Conservation (phyloP, 1,284 basidiomycete genomes). For the Boletellus dicymbophilus region DNA sequence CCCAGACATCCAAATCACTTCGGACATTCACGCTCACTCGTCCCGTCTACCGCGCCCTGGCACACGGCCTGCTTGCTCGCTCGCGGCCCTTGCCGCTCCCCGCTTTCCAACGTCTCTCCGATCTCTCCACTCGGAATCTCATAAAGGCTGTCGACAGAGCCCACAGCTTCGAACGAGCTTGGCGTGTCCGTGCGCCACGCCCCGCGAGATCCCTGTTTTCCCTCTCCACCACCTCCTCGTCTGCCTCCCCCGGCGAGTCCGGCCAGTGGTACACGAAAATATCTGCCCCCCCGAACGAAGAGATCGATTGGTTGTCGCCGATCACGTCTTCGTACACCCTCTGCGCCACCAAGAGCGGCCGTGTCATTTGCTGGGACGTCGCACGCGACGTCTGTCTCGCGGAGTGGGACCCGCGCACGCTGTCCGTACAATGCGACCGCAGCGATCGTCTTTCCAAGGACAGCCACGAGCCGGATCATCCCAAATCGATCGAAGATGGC, state of each 20-base stretch:
- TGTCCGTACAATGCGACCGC: constrained; percentile 7
- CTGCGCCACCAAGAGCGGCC: constrained; percentile 71
- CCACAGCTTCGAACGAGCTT: constrained; percentile 57
- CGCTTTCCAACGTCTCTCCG: constrained; percentile 65
- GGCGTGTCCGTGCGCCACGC: constrained; percentile 58
- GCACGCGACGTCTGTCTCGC: constrained; percentile 57
- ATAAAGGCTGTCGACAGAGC: constrained; percentile 63
- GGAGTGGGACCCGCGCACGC: constrained; percentile 57
- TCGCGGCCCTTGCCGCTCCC: constrained; percentile 67
- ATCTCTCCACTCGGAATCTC: constrained; percentile 59
- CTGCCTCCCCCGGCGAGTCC: constrained; percentile 15
- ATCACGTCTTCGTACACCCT: constrained; percentile 73
- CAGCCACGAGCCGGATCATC: constrained; percentile 2
- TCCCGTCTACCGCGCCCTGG: constrained; percentile 65
- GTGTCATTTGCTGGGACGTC: constrained; percentile 78
- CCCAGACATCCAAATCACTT: constrained; percentile 60
- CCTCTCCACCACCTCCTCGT: constrained; percentile 19
- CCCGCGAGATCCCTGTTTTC: constrained; percentile 39
- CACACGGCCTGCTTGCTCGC: constrained; percentile 56
- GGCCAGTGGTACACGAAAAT: constrained; percentile 62
- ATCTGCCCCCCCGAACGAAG: constrained; percentile 60
- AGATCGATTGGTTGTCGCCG: constrained; percentile 74
- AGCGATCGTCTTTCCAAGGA: constrained; percentile 14
- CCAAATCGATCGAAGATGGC: neutral
- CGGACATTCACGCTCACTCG: constrained; percentile 60